phyloP scores from a whole-genome alignment of 148 eudicot genomes.

The Nyssa sinensis region DNA sequence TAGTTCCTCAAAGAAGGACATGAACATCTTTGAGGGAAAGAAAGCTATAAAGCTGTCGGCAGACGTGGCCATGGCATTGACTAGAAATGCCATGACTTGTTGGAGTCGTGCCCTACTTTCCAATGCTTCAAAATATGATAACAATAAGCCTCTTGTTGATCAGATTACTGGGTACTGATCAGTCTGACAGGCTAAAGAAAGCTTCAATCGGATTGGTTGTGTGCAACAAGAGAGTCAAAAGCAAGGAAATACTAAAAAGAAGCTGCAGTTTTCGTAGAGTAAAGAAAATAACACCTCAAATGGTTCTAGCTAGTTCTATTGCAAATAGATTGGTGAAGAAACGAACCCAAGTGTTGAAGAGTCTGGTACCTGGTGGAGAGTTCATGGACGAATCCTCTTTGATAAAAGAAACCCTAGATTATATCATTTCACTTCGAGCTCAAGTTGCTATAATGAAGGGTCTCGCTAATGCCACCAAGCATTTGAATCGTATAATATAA shows the following conservation, averaged over 20 bases:
- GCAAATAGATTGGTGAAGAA: slow-evolving; percentile 62
- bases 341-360: slow-evolving; percentile 55
- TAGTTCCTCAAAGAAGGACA: slow-evolving; percentile 38
- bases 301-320: slow-evolving; percentile 22
- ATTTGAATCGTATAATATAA: slow-evolving; percentile 11
- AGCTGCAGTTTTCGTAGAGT: slow-evolving; percentile 11
- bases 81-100: slow-evolving; percentile 26
- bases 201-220: not conserved
- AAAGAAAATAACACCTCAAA: slow-evolving; percentile 14
- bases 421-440: slow-evolving; percentile 51
- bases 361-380: slow-evolving; percentile 73
- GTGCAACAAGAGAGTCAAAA: slow-evolving; percentile 14
- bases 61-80: slow-evolving; percentile 73
- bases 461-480: slow-evolving; percentile 44
- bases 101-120: slow-evolving; percentile 68
- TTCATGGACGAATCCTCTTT: slow-evolving; percentile 53
- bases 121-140: slow-evolving; percentile 29
- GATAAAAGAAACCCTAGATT: slow-evolving; percentile 76
- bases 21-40: slow-evolving; percentile 54
- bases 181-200: slow-evolving; percentile 1
- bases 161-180: slow-evolving; percentile 17
- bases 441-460: slow-evolving; percentile 76
- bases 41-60: slow-evolving; percentile 68
- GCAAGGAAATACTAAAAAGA: slow-evolving; percentile 37
- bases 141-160: slow-evolving; percentile 18